Percentiles rank a stretch among this genome's conserved stretches.
Evolutionary conservation across 164 flowering plant genomes (phyloP).

Genomic region (Chimonanthus salicifolius): DNA sequence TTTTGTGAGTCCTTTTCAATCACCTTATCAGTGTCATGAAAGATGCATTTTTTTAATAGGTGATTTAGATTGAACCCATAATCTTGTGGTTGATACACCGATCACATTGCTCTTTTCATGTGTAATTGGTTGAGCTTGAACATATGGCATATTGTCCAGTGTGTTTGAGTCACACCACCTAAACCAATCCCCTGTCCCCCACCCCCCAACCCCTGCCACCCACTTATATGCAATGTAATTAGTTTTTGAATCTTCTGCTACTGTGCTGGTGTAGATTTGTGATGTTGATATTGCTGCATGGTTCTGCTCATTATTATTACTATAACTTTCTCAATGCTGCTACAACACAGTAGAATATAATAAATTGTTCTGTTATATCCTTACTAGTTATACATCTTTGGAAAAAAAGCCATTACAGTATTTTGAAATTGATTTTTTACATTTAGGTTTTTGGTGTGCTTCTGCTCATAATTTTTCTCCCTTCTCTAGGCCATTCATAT

Average conservation of each 20-base stretch:
- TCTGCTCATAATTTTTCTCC: not conserved
- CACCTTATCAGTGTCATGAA: not conserved
- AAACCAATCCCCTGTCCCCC: no score
- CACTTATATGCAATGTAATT: no score
- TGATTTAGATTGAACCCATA: not conserved
- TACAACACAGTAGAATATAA: not conserved
- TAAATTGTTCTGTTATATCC: not conserved
- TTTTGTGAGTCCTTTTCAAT: not conserved
- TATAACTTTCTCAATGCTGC: not conserved
- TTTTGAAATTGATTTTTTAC: not conserved
- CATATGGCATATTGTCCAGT: not conserved
- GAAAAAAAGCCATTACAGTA: not conserved
- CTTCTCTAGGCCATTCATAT: constrained; percentile 65
- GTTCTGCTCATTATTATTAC: not conserved
- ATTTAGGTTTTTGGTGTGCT: no score
- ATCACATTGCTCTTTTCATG: not conserved
- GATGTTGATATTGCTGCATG: not conserved
- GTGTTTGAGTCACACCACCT: no score
- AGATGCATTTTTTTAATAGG: not conserved
- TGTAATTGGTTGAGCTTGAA: not conserved
- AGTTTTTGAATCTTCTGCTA: no score
- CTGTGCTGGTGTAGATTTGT: not conserved
- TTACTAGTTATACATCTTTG: no score
- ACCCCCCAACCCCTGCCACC: no score
- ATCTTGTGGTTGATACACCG: not conserved